Base-by-base conservation (phyloP, 1,284 basidiomycete genomes). In the Amylostereum areolatum region DNA sequence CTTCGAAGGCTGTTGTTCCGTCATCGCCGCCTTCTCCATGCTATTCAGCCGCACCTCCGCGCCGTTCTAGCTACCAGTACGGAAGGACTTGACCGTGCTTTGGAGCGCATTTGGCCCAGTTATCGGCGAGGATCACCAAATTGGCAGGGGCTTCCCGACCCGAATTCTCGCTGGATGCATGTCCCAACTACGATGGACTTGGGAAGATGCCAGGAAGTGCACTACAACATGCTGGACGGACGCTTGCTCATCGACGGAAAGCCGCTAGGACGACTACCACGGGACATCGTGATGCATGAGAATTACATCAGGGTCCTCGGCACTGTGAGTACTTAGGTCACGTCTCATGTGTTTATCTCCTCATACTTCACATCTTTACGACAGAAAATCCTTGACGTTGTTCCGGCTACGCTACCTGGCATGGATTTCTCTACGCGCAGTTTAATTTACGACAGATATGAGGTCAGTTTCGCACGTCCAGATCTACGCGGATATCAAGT, bases 181-280 rank as follows among this genome's bases (percentile, higher is more conserved):
- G 18, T 18, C 18, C 18, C 18, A 18, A 18, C 18, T 18, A 18
- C 18, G 18, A 18, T 18, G 18, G 18, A 18, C 18, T 18, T 18
- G 18, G 18, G 18, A 18, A 18, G 18, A 18, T 18, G 18, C 18
- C 50, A 3, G 62, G 66, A 31, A 28, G 9, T 5, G 0, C 63
- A 71, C 49, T 53, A 71, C 12, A 66, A 80, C 47, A 35, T 77
- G 1, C 52, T 77, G 4, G 57, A 66, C 33, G 77, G 76, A 7
- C 51, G 54, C 6, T 60, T 80, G 3, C 58, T 75, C 5, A 63
- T 78, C 5, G 57, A 72, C 41, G 77, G 73, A 0, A 65, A 65
- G 43, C 62, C 67, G 1, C 46, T 74, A 3, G 66, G 68, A 5
- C 64, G 66, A 25, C 60, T 79, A 8, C 71, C 73, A 0, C 45